These are phyloP conservation scores for Hylodesmum podocarpum DNA, from an alignment of 306 rosid genomes.

Conservation along the genomic window DNA sequence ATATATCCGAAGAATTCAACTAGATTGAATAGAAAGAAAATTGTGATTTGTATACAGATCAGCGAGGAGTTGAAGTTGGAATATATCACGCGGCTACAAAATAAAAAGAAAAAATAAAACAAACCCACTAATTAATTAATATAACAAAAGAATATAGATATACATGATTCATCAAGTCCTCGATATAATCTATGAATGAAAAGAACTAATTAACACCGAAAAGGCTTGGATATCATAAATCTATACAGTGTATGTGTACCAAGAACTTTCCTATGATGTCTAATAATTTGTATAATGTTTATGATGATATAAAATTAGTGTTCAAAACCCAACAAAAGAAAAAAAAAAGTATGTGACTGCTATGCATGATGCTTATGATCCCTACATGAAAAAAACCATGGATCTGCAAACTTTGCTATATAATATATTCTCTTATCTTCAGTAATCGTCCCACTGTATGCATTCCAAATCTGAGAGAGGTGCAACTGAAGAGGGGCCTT, in stretches of 20 bases:
- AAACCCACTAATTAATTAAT: conserved; percentile 45
- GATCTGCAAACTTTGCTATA: conserved; percentile 33
- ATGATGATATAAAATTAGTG: conserved; percentile 28
- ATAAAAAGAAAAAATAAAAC: conserved; percentile 30
- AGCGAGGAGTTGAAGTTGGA: not conserved
- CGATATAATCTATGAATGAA: conserved; percentile 34
- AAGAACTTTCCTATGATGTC: conserved; percentile 33
- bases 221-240: conserved; percentile 44
- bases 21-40: not conserved
- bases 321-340: not conserved
- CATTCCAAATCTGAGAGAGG: conserved; percentile 54
- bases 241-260: conserved; percentile 44
- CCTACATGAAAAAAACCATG: conserved; percentile 33
- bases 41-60: not conserved
- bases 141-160: conserved; percentile 51
- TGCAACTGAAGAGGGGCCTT: conserved; percentile 44
- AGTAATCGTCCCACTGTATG: conserved; percentile 60
- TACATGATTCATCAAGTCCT: conserved; percentile 45
- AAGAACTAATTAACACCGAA: conserved; percentile 25
- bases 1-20: conserved; percentile 9
- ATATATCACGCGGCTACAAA: not conserved
- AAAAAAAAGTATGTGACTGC: not conserved
- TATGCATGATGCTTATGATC: conserved; percentile 38
- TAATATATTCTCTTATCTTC: not conserved
- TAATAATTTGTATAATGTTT: conserved; percentile 23